phyloP scores from a whole-genome alignment of 108 stramenopile species.

The Skeletonema potamos region DNA sequence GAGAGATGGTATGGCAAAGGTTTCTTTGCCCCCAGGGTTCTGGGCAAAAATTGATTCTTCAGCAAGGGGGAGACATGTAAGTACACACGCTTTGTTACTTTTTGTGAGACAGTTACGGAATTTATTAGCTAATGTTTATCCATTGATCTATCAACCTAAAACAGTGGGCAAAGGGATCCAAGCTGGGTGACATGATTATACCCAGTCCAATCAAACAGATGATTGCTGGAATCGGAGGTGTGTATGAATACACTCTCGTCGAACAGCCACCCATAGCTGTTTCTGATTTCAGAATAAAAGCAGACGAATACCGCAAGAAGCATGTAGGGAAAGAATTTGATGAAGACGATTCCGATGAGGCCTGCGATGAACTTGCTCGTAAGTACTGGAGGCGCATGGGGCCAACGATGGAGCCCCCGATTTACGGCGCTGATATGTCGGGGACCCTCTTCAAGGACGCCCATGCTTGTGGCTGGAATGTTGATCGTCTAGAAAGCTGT shows the following conservation, averaged over 20 bases:
- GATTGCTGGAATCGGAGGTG: constrained; percentile 79
- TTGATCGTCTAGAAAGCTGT: constrained; percentile 64
- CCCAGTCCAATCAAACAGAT: constrained; percentile 77
- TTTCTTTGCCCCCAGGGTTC: constrained; percentile 71
- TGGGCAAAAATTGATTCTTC: constrained; percentile 63
- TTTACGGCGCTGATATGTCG: constrained; percentile 95
- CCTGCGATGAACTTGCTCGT: constrained; percentile 73
- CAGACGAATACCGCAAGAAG: constrained; percentile 71
- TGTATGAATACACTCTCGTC: constrained; percentile 83
- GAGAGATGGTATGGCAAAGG: constrained; percentile 72
- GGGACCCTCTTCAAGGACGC: constrained; percentile 88
- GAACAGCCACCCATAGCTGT: constrained; percentile 60
- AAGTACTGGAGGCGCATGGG: constrained; percentile 93
- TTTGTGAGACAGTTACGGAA: not conserved
- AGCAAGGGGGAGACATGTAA: constrained; percentile 64
- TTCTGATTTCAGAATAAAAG: constrained; percentile 68
- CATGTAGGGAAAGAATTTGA: constrained; percentile 59
- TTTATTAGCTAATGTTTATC: not conserved
- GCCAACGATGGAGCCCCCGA: constrained; percentile 86
- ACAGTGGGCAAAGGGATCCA: constrained; percentile 72
- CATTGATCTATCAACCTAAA: not conserved
- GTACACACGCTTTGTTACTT: not conserved
- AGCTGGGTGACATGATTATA: constrained; percentile 71
- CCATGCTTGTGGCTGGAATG: constrained; percentile 85
- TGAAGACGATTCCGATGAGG: constrained; percentile 36